phyloP scores from a whole-genome alignment of 2,329 filamentous ascomycete species.

The Lojkania enalia region DNA sequence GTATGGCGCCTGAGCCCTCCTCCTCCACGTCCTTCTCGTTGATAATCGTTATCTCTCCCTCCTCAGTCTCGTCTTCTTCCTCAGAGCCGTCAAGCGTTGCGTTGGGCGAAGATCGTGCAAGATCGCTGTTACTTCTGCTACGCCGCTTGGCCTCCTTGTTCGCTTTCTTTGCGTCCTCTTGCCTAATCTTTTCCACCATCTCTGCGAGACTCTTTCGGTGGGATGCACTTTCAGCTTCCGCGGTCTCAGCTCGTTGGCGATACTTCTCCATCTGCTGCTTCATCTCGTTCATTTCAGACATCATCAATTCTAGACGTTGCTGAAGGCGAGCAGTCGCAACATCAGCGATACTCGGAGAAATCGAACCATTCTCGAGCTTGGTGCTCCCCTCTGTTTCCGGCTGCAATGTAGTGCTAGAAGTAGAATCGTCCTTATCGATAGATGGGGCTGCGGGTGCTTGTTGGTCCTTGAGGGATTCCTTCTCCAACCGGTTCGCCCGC shows the following conservation, averaged over 20 bases:
- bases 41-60: constrained; percentile 43
- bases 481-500: constrained; percentile 70
- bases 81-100: constrained; percentile 22
- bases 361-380: constrained; percentile 25
- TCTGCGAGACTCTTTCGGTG: constrained; percentile 77
- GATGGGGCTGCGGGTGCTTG: constrained; percentile 32
- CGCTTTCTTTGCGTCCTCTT: constrained; percentile 60
- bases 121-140: constrained; percentile 29
- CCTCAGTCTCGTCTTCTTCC: constrained; percentile 30
- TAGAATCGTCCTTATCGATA: constrained; percentile 24
- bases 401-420: constrained; percentile 13
- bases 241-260: constrained; percentile 74
- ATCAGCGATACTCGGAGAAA: constrained; percentile 30
- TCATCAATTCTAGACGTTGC: constrained; percentile 73
- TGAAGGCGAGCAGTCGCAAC: constrained; percentile 60
- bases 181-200: constrained; percentile 82
- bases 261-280: constrained; percentile 79
- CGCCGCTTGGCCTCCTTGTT: constrained; percentile 32
- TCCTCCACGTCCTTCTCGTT: constrained; percentile 35
- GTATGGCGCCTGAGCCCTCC: constrained; percentile 25
- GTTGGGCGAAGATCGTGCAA: constrained; percentile 10
- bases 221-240: constrained; percentile 74
- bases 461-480: constrained; percentile 56
- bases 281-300: constrained; percentile 78
- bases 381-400: constrained; percentile 19